These are phyloP conservation scores for Lasiosphaeris hirsuta DNA, from an alignment of 495 filamentous ascomycete genomes.

Conservation along the genomic window DNA sequence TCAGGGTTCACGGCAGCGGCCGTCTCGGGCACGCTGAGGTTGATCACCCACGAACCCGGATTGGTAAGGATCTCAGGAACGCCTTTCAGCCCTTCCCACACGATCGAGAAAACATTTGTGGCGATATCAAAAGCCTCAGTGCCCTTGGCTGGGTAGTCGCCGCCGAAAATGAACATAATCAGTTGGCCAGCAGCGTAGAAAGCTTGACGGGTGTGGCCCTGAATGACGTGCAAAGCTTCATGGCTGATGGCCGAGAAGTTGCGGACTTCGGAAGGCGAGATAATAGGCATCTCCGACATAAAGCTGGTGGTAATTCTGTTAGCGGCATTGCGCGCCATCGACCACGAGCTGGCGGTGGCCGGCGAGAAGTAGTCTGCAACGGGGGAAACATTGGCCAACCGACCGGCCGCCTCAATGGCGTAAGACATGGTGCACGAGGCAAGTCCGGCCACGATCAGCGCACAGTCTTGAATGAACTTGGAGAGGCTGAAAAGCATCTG, in stretches of 20 bases:
- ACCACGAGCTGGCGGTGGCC: slow-evolving; percentile 16
- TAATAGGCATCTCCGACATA: slow-evolving; percentile 34
- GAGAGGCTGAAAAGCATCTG: slow-evolving; percentile 64
- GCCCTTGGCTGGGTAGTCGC: slow-evolving; percentile 30
- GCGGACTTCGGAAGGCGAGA: slow-evolving; percentile 41
- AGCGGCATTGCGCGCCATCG: slow-evolving; percentile 24
- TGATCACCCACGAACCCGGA: slow-evolving; percentile 49
- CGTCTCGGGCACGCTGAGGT: slow-evolving; percentile 41
- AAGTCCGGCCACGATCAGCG: slow-evolving; percentile 38
- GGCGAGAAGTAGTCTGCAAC: slow-evolving; percentile 11
- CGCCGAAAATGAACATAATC: slow-evolving; percentile 30
- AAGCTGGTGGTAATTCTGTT: slow-evolving; percentile 39
- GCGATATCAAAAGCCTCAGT: slow-evolving; percentile 8
- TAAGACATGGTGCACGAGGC: slow-evolving; percentile 20
- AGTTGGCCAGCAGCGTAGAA: slow-evolving; percentile 22
- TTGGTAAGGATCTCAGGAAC: slow-evolving; percentile 20
- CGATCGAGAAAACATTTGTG: slow-evolving; percentile 6
- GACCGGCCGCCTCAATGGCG: slow-evolving; percentile 11
- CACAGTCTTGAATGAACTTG: slow-evolving; percentile 59
- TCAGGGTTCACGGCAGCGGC: slow-evolving; percentile 50
- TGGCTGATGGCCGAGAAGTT: slow-evolving; percentile 50
- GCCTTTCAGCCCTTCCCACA: slow-evolving; percentile 14
- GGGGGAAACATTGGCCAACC: slow-evolving; percentile 19
- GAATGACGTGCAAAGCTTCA: slow-evolving; percentile 39
- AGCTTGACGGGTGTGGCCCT: slow-evolving; percentile 30